Conservation (phyloP, 139 green algal genomes). For the Tetratostichococcus sp. region DNA sequence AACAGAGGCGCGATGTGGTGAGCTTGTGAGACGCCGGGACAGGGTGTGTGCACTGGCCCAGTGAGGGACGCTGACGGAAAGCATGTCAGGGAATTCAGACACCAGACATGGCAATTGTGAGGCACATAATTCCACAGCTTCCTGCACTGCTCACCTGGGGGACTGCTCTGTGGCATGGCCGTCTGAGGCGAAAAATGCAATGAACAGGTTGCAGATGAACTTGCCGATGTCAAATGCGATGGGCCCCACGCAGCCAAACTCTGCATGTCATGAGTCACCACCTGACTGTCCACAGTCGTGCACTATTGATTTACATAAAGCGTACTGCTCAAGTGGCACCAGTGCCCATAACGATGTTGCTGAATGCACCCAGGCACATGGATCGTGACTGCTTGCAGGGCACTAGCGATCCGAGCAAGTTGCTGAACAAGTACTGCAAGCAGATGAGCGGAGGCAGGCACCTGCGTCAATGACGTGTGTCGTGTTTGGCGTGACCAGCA, state of each 20-base stretch:
- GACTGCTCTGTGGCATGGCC: slow-evolving; percentile 28
- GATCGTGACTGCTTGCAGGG: too few species aligned
- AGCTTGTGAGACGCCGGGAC: too few species aligned
- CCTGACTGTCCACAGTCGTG: slow-evolving; percentile 44
- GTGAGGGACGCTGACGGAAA: too few species aligned
- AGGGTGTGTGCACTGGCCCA: too few species aligned
- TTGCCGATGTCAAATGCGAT: slow-evolving; percentile 97
- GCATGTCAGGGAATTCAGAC: too few species aligned
- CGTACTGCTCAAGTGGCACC: too few species aligned
- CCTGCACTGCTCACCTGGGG: slow-evolving; percentile 2
- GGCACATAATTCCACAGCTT: too few species aligned
- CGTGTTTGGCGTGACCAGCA: slow-evolving; percentile 76
- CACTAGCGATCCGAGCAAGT: too few species aligned
- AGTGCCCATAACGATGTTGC: too few species aligned
- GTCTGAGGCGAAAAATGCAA: slow-evolving; percentile 82
- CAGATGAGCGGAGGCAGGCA: too few species aligned
- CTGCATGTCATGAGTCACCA: slow-evolving; percentile 30
- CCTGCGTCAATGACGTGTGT: slow-evolving; percentile 44
- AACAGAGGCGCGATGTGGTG: neutral
- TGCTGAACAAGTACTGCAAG: slow-evolving; percentile 43
- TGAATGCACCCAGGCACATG: too few species aligned
- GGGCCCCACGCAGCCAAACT: slow-evolving; percentile 95
- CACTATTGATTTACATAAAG: slow-evolving; percentile 48
- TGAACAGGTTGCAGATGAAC: slow-evolving; percentile 89
- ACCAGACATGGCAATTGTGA: too few species aligned